phyloP scores from a whole-genome alignment of 371 early-diverging fungal species.

The Coemansia linderi region DNA sequence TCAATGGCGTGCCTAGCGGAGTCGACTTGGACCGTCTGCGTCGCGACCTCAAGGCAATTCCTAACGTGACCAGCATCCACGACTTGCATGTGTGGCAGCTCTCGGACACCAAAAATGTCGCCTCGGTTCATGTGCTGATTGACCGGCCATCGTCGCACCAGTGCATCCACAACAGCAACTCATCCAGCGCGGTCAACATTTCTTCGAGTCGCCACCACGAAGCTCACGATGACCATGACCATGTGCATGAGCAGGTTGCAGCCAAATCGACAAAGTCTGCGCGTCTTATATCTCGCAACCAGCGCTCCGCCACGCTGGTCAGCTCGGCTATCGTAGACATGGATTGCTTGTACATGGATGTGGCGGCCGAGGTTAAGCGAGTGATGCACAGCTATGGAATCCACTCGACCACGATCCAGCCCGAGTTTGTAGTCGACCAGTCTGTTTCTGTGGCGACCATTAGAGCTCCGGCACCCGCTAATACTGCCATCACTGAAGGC shows the following conservation, averaged over 20 bases:
- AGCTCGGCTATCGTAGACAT: slow-evolving; percentile 39
- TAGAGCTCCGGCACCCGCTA: slow-evolving; percentile 4
- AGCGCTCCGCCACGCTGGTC: slow-evolving; percentile 14
- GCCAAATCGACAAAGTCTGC: slow-evolving; percentile 11
- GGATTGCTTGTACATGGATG: slow-evolving; percentile 57
- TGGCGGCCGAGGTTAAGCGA: slow-evolving; percentile 70
- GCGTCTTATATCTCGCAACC: slow-evolving; percentile 35
- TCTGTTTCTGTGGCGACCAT: slow-evolving; percentile 41
- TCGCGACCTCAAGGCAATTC: slow-evolving; percentile 57
- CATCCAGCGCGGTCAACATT: slow-evolving; percentile 28
- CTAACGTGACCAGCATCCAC: slow-evolving; percentile 75
- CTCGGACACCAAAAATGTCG: slow-evolving; percentile 80
- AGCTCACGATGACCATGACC: background rate
- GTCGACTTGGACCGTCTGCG: slow-evolving; percentile 71
- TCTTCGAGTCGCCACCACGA: slow-evolving; percentile 1
- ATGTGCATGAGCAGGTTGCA: background rate
- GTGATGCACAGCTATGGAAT: slow-evolving; percentile 78
- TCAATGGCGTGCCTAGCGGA: slow-evolving; percentile 81
- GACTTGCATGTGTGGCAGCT: slow-evolving; percentile 96
- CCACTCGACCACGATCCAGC: slow-evolving; percentile 88
- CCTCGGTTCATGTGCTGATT: slow-evolving; percentile 79
- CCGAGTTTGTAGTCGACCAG: slow-evolving; percentile 71
- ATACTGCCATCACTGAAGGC: background rate
- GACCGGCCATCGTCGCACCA: slow-evolving; percentile 59
- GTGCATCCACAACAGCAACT: slow-evolving; percentile 44